Percentiles rank a stretch among this genome's conserved stretches.
Evolutionary conservation across 768 basidiomycete genomes (phyloP).

Genomic region (Russula griseocarnosa): DNA sequence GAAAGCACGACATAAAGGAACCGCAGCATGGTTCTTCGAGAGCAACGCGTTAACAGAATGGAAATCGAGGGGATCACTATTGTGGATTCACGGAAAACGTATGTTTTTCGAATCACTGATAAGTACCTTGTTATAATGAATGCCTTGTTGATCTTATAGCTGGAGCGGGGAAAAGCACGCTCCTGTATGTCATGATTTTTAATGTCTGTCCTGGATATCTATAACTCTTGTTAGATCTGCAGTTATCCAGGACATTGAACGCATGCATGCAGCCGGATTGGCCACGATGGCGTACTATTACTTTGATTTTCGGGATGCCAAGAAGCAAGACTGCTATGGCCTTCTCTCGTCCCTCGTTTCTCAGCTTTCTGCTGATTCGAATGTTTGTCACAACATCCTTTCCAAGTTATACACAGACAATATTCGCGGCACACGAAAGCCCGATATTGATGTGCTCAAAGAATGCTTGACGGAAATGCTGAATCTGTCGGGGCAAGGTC

Average conservation of each 20-base stretch:
- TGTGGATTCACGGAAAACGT: no score
- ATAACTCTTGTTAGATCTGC: not conserved
- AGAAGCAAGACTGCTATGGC: not conserved
- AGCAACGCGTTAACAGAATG: no score
- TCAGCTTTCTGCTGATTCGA: not conserved
- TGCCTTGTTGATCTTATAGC: no score
- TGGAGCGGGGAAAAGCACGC: no score
- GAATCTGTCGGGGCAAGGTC: not conserved
- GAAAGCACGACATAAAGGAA: no score
- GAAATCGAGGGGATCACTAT: no score
- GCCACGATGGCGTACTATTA: not conserved
- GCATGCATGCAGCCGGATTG: not conserved
- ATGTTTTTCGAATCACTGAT: no score
- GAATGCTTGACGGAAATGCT: not conserved
- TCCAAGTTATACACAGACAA: not conserved
- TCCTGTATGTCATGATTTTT: no score
- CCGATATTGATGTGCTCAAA: not conserved
- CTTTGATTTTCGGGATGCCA: not conserved
- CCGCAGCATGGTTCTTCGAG: no score
- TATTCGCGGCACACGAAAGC: not conserved
- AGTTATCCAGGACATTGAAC: not conserved
- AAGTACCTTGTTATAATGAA: no score
- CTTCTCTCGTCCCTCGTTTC: not conserved
- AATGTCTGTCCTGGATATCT: no score
- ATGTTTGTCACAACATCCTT: not conserved